These are phyloP conservation scores for Pleodorina starrii DNA, from an alignment of 139 green algal species.

Conservation along the genomic window DNA sequence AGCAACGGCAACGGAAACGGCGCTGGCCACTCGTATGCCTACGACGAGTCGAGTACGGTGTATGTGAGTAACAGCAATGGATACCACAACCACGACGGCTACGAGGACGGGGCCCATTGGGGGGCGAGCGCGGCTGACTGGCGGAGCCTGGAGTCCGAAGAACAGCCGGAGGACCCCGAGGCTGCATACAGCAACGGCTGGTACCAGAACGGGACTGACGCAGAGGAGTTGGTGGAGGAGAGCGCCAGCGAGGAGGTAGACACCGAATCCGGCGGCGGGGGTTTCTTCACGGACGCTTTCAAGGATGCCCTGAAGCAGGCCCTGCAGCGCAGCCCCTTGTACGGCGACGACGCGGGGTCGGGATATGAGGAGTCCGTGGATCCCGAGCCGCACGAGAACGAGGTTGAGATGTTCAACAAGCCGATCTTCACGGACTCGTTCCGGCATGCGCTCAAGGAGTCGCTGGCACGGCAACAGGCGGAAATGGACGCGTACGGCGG, in stretches of 20 bases:
- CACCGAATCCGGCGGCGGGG: background rate
- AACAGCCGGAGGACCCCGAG: background rate
- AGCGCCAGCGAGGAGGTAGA: background rate
- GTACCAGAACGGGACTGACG: background rate
- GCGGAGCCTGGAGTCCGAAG: background rate
- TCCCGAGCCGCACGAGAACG: conserved; percentile 12
- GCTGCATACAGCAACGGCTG: background rate
- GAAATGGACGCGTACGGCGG: conserved; percentile 2
- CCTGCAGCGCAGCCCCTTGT: conserved; percentile 26
- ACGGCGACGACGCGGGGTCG: background rate
- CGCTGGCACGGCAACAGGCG: conserved; percentile 12
- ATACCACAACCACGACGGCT: background rate
- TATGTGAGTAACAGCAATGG: conserved; percentile 4
- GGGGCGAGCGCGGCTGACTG: no score
- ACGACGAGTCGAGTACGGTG: background rate
- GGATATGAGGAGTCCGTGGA: background rate
- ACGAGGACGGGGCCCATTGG: no score
- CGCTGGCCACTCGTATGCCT: background rate
- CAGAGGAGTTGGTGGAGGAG: background rate
- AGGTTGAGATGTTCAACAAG: background rate
- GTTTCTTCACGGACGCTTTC: conserved; percentile 35
- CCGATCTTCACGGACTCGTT: conserved; percentile 31
- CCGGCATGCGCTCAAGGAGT: background rate
- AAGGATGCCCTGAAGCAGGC: conserved; percentile 4
- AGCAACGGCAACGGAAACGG: background rate